Percentiles rank a stretch among this genome's conserved stretches.
Conservation (phyloP, 1,284 basidiomycete species). For the Bjerkandera adusta region DNA sequence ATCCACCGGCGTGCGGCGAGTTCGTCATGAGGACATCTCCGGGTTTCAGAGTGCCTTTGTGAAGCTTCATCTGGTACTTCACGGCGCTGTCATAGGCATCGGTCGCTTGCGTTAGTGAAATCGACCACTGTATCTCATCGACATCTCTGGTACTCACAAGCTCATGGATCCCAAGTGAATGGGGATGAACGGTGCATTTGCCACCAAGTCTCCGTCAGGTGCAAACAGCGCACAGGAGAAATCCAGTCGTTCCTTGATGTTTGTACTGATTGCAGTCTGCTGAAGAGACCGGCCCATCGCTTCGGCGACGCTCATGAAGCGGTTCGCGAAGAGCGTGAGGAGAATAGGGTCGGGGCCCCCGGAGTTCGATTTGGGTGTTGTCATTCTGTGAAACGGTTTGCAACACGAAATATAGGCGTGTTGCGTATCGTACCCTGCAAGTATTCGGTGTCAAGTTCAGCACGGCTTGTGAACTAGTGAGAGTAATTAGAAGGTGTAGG, state of each 20-base stretch:
- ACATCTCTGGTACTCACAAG: no score
- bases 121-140: not conserved
- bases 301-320: conserved; percentile 91
- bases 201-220: conserved; percentile 87
- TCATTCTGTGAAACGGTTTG: conserved; percentile 1
- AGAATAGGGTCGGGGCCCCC: conserved; percentile 78
- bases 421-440: not conserved
- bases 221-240: conserved; percentile 91
- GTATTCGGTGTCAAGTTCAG: not conserved
- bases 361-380: not conserved
- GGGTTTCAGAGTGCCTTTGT: conserved; percentile 67
- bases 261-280: conserved; percentile 89
- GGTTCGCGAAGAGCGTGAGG: conserved; percentile 87
- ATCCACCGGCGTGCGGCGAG: conserved; percentile 85
- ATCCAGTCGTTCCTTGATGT: conserved; percentile 88
- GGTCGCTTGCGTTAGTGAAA: not conserved
- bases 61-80: conserved; percentile 83
- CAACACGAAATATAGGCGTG: no score
- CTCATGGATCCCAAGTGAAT: conserved; percentile 84
- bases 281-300: conserved; percentile 90
- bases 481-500: no score
- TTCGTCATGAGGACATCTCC: conserved; percentile 93
- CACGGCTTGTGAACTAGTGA: no score
- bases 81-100: conserved; percentile 59
- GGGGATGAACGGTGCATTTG: conserved; percentile 87